phyloP scores from a whole-genome alignment of 2,329 filamentous ascomycete species.

The Neofusicoccum ribis region DNA sequence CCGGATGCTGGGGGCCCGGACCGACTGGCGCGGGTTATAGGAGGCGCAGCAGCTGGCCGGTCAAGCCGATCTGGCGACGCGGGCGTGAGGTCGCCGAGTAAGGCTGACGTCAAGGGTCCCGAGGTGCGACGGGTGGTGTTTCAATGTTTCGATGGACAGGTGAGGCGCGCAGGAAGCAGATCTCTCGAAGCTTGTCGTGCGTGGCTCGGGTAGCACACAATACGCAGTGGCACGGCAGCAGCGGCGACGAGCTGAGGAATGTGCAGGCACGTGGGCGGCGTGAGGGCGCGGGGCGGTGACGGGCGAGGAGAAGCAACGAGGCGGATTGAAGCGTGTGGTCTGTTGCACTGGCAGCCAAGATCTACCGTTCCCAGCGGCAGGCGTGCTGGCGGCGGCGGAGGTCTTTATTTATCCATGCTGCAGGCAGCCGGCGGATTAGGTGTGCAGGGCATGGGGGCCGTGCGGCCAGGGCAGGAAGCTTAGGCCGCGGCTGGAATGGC shows the following conservation, averaged over 20 bases:
- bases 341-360: not conserved
- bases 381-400: not conserved
- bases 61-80: not conserved
- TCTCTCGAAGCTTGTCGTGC: conserved; percentile 10
- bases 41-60: not conserved
- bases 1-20: not conserved
- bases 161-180: not conserved
- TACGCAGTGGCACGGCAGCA: not conserved
- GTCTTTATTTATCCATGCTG: conserved; percentile 18
- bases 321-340: not conserved
- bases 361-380: conserved; percentile 1
- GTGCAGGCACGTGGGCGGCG: not conserved
- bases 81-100: not conserved
- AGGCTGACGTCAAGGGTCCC: conserved; percentile 20
- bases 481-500: not conserved
- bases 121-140: conserved; percentile 12
- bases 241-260: conserved; percentile 4
- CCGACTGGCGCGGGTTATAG: not conserved
- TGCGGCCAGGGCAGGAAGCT: conserved; percentile 2
- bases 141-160: conserved; percentile 13
- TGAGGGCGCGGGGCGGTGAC: not conserved
- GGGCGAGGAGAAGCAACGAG: not conserved
- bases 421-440: conserved; percentile 11
- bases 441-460: not conserved
- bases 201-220: conserved; percentile 16